These are phyloP conservation scores for Nothophoma quercina DNA, from an alignment of 2,329 filamentous ascomycete genomes.

Conservation along the genomic window DNA sequence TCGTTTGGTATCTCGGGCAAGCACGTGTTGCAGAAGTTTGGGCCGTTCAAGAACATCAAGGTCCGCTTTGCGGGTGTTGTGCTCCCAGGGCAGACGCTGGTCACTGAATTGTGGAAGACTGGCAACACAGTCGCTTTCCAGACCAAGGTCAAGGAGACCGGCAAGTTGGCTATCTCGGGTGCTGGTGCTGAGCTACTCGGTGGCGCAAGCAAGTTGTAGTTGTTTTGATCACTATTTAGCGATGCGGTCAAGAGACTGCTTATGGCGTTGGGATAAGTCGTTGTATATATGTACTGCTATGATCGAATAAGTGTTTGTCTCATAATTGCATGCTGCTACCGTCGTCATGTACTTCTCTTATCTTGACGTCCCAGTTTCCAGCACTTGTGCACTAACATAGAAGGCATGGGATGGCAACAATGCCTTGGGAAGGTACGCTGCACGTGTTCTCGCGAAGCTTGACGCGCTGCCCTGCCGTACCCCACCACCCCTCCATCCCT, in stretches of 20 bases:
- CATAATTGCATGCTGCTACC: no score
- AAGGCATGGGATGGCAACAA: no score
- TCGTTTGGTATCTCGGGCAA: conserved; percentile 92
- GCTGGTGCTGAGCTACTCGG: conserved; percentile 78
- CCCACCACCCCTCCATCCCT: conserved; percentile 3
- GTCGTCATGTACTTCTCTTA: no score
- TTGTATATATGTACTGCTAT: conserved; percentile 7
- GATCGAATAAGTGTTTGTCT: neutral
- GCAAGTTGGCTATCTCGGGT: conserved; percentile 84
- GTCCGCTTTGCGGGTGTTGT: conserved; percentile 89
- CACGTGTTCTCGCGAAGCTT: conserved; percentile 6
- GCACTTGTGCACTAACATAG: no score
- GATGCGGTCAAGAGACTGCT: conserved; percentile 1
- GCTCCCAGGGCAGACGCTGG: conserved; percentile 83
- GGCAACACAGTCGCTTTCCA: conserved; percentile 82
- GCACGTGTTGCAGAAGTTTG: conserved; percentile 85
- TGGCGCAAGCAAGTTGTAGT: conserved; percentile 51
- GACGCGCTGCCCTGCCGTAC: conserved; percentile 1
- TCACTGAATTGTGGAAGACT: conserved; percentile 95
- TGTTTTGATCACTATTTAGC: neutral
- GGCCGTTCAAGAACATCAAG: conserved; percentile 89
- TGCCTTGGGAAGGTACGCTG: no score
- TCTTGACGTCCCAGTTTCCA: no score
- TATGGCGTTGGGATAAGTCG: neutral
- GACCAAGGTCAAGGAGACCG: conserved; percentile 88